phyloP scores from a whole-genome alignment of 768 basidiomycete genomes.

The Hemileccinum rubropunctum region DNA sequence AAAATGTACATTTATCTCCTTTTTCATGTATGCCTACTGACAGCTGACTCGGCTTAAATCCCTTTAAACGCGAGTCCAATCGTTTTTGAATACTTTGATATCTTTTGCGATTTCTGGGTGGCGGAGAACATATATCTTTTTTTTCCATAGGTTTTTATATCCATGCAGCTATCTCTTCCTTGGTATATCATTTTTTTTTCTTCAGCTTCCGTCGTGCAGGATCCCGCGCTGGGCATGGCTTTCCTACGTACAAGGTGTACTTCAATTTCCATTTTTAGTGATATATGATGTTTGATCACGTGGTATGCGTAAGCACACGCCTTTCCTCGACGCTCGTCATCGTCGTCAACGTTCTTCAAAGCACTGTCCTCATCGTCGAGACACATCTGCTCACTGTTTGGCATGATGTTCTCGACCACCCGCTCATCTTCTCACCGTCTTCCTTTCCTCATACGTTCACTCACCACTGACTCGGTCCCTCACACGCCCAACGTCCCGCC shows the following conservation, averaged over 20 bases:
- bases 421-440: slow-evolving; percentile 13
- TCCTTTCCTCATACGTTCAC: slow-evolving; percentile 16
- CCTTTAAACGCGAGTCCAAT: slow-evolving; percentile 17
- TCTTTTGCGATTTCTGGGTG: slow-evolving; percentile 19
- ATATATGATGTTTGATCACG: slow-evolving; percentile 16
- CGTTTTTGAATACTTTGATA: slow-evolving; percentile 14
- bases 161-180: slow-evolving; percentile 11
- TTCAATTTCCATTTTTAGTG: too few species aligned
- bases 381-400: slow-evolving; percentile 10
- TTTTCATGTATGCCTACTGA: slow-evolving; percentile 16
- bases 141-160: slow-evolving; percentile 7
- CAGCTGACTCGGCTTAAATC: slow-evolving; percentile 5
- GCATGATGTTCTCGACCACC: slow-evolving; percentile 24
- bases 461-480: slow-evolving; percentile 28
- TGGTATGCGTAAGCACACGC: not conserved
- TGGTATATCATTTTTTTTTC: slow-evolving; percentile 1
- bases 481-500: slow-evolving; percentile 29
- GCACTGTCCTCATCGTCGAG: slow-evolving; percentile 8
- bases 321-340: too few species aligned
- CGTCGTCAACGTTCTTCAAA: not conserved
- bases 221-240: slow-evolving; percentile 16
- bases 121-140: slow-evolving; percentile 4
- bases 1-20: not conserved
- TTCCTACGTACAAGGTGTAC: too few species aligned
- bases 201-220: slow-evolving; percentile 5